These are phyloP conservation scores for Sporothrix schenckii DNA, from an alignment of 2,329 filamentous ascomycete genomes.

Conservation along the genomic window DNA sequence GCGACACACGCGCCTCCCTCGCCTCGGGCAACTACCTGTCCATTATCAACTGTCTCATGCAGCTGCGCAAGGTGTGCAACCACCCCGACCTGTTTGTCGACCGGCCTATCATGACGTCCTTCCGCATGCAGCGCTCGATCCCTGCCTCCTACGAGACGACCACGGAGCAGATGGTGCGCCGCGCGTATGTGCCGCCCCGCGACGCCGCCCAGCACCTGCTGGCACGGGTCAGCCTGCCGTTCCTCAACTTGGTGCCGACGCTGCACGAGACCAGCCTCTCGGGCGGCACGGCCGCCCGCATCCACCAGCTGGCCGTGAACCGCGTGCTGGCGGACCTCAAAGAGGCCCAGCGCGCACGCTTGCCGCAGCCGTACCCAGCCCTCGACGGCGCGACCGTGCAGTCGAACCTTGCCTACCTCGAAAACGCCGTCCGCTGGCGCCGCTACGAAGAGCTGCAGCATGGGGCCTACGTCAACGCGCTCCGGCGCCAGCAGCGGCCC, in stretches of 20 bases:
- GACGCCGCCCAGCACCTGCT: conserved; percentile 45
- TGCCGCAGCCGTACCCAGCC: conserved; percentile 57
- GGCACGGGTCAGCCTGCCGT: conserved; percentile 66
- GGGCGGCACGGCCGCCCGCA: conserved; percentile 54
- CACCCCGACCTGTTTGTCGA: conserved; percentile 97
- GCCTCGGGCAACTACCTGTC: conserved; percentile 94
- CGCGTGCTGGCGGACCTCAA: conserved; percentile 69
- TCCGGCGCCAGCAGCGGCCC: conserved; percentile 77
- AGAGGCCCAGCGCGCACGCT: conserved; percentile 67
- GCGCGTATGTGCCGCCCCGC: conserved; percentile 45
- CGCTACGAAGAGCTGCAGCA: conserved; percentile 79
- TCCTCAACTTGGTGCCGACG: conserved; percentile 77
- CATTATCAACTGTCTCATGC: conserved; percentile 98
- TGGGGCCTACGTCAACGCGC: conserved; percentile 76
- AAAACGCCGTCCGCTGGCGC: conserved; percentile 69
- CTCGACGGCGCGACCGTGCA: conserved; percentile 69
- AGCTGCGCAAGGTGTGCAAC: conserved; percentile 95
- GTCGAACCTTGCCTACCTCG: conserved; percentile 71
- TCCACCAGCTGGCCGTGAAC: conserved; percentile 70
- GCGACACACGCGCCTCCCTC: conserved; percentile 85
- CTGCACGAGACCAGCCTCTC: conserved; percentile 71
- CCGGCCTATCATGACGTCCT: conserved; percentile 93
- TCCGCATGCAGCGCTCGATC: conserved; percentile 83
- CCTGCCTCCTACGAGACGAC: conserved; percentile 68
- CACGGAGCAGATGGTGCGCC: conserved; percentile 71